Evolutionary conservation across 179 eudicot species (phyloP), one percentile per base, ranked within the genome.

Genomic region (Corrigiola litoralis): DNA sequence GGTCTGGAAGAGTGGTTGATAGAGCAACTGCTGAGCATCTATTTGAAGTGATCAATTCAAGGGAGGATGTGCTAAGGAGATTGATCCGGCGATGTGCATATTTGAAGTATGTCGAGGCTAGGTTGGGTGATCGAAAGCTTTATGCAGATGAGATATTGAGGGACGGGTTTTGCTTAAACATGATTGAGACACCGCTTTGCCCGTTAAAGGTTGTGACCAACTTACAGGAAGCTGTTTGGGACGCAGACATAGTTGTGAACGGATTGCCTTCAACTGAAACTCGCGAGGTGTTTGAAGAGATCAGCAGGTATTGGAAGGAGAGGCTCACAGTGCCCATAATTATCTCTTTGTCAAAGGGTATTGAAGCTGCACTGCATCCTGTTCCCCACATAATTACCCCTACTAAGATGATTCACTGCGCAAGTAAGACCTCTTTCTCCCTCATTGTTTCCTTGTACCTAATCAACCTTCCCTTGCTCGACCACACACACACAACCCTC

Each of bases 191-290:
- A 3, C 96, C 96, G 10, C 79, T 89, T 67, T 89, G 91, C 60
- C 96, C 96, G n/a, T 64, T 89, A 71, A 89, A 89, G 63, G 95
- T 89, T 25, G 96, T 89, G 42, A 87, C 96, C 36, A 89, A 89
- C 58, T 79, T 89, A 67, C 96, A 89, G 75, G 96, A 89, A 79
- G 95, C 96, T 41, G 95, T 89, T 59, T 89, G 96, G 98, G 96
- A 92, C 67, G 98, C 98, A 7, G 98, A 92, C 70, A 75, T 92
- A 13, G 90, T 90, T 44, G 77, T 92, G 41, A 92, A 90, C 69
- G 98, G 96, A 4, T 72, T 90, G 84, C 98, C 98, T 17, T 92
- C 98, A 2, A 92, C 98, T 0, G 98, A 92, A 65, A 92, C 96
- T 4, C 71, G 80, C 0, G 87, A 84, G 59, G 95, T 92, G 13